Evolutionary conservation across 139 green algal genomes (phyloP).

Genomic region (Closterium sp.): DNA sequence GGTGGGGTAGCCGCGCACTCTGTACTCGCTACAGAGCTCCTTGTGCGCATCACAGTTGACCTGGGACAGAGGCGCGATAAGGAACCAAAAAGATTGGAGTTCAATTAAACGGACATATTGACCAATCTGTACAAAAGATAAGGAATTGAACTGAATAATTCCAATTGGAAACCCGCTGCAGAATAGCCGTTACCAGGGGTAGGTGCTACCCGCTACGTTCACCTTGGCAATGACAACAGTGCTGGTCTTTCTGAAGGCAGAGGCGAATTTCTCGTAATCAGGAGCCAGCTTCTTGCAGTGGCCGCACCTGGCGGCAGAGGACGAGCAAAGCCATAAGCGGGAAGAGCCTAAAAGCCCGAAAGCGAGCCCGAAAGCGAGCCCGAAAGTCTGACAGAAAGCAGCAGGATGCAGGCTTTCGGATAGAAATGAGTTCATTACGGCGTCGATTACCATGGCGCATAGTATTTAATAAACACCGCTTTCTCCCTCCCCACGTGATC

Average conservation of each 20-base stretch:
- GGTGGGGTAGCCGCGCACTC: slow-evolving; percentile 40
- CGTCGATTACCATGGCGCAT: slow-evolving; percentile 38
- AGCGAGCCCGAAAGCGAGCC: too few relatives aligned
- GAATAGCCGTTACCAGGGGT: too few relatives aligned
- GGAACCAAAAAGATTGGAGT: not conserved
- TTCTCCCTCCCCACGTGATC: slow-evolving; percentile 38
- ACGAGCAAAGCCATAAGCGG: not conserved
- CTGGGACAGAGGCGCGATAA: too few relatives aligned
- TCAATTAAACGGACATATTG: not conserved
- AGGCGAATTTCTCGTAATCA: slow-evolving; percentile 40
- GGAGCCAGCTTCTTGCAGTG: slow-evolving; percentile 54
- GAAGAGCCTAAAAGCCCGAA: not conserved
- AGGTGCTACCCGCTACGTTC: too few relatives aligned
- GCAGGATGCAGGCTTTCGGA: too few relatives aligned
- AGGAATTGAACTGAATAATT: too few relatives aligned
- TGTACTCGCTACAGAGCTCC: slow-evolving; percentile 44
- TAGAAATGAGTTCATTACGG: too few relatives aligned
- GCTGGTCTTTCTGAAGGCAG: slow-evolving; percentile 37
- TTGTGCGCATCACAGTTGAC: slow-evolving; percentile 51
- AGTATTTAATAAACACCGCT: slow-evolving; percentile 44
- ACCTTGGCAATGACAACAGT: slow-evolving; percentile 44
- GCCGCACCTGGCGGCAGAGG: slow-evolving; percentile 26
- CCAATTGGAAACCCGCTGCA: too few relatives aligned
- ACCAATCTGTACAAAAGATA: too few relatives aligned
- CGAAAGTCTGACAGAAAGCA: not conserved